These are phyloP conservation scores for Penicillium chermesinum DNA, from an alignment of 495 filamentous ascomycete species.

Conservation along the genomic window DNA sequence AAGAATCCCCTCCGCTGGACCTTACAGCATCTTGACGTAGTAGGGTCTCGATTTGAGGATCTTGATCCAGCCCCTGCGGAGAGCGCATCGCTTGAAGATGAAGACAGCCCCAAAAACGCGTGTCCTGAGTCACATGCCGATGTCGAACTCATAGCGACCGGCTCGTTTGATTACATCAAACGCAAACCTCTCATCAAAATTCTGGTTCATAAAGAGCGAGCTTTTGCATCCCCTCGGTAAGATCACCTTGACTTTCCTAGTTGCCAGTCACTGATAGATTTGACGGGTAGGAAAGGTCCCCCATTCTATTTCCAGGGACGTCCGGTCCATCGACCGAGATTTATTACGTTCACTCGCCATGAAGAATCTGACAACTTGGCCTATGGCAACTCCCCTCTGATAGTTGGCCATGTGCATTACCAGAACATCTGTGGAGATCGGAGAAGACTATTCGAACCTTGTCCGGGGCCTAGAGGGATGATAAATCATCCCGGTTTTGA, in stretches of 20 bases:
- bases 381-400: neutral
- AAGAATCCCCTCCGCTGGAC: neutral
- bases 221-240: conserved; percentile 5
- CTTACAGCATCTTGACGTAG: neutral
- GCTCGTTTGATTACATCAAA: neutral
- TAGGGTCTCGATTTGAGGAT: conserved; percentile 2
- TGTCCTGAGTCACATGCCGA: neutral
- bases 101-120: too few relatives aligned
- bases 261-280: neutral
- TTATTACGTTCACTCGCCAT: neutral
- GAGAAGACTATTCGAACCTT: neutral
- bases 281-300: neutral
- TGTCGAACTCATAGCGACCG: conserved; percentile 3
- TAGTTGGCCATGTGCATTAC: conserved; percentile 16
- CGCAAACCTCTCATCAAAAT: conserved; percentile 3
- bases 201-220: conserved; percentile 2
- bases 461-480: neutral
- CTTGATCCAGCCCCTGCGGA: neutral
- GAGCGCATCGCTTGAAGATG: too few relatives aligned
- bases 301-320: neutral
- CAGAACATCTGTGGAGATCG: conserved; percentile 5
- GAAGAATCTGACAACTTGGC: neutral
- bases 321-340: neutral
- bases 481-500: neutral
- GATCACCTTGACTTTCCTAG: neutral